Conservation (phyloP, 352 stramenopile genomes). For the Hyaloperonospora arabidopsidis region DNA sequence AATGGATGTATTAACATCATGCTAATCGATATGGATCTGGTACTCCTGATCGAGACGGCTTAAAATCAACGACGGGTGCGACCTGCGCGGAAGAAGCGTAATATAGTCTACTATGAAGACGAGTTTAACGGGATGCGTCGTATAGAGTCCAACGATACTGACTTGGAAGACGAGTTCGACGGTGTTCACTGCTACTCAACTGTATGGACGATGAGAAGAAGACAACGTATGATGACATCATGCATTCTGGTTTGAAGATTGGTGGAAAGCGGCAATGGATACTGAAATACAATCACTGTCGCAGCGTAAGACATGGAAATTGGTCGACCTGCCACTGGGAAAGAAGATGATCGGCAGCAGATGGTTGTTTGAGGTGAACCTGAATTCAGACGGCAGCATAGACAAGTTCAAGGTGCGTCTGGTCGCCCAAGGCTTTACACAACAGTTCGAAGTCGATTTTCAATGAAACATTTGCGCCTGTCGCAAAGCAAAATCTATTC, state of each 20-base stretch:
- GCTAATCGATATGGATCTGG: not conserved
- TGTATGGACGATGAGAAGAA: not conserved
- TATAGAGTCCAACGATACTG: not conserved
- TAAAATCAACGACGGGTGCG: not conserved
- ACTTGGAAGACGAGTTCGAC: not conserved
- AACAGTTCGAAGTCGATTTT: not conserved
- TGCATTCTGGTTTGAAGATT: not conserved
- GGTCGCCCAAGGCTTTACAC: not conserved
- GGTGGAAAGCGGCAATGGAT: not conserved
- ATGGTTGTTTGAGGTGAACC: not conserved
- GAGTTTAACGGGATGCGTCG: not conserved
- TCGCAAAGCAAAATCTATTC: not conserved
- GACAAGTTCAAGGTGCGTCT: not conserved
- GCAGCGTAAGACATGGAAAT: not conserved
- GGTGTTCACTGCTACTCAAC: not conserved
- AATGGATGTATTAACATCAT: not conserved
- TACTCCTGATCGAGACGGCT: not conserved
- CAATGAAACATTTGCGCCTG: not conserved
- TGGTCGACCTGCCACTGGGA: not conserved
- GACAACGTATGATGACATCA: not conserved
- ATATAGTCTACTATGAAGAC: not conserved
- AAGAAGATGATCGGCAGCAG: not conserved
- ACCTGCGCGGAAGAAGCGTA: not conserved
- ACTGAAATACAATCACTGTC: not conserved
- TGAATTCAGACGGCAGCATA: not conserved